Percentiles rank a stretch among this genome's conserved stretches.
These are phyloP conservation scores for Peronospora destructor DNA, from an alignment of 352 stramenopile genomes.

Conservation along the genomic window DNA sequence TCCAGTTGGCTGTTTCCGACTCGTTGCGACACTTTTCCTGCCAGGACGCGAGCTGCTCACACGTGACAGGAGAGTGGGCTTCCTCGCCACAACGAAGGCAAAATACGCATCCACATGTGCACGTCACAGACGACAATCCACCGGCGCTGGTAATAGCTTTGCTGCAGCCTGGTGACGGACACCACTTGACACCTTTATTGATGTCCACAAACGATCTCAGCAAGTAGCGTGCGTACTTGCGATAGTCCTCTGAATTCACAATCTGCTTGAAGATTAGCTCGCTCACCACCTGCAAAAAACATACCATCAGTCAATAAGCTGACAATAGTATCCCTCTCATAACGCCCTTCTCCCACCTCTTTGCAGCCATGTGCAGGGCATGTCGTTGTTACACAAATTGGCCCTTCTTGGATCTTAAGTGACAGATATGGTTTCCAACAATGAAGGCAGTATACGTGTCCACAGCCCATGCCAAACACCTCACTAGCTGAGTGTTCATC, in stretches of 20 bases:
- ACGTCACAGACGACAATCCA: conserved; percentile 71
- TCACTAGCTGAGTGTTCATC: conserved; percentile 75
- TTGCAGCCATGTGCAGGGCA: conserved; percentile 94
- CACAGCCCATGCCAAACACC: conserved; percentile 92
- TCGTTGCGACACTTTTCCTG: conserved; percentile 97
- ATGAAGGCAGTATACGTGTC: conserved; percentile 93
- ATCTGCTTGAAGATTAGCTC: conserved; percentile 69
- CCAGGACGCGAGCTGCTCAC: conserved; percentile 90
- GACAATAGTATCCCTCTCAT: not conserved
- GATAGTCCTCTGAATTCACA: conserved; percentile 60
- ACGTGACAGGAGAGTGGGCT: conserved; percentile 91
- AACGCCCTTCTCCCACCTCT: conserved; percentile 52
- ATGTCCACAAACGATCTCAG: conserved; percentile 97
- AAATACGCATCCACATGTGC: conserved; percentile 84
- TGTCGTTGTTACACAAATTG: conserved; percentile 89
- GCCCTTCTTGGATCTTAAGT: conserved; percentile 88
- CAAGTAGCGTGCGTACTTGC: conserved; percentile 89
- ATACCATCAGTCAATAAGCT: conserved; percentile 1
- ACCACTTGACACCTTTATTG: conserved; percentile 96
- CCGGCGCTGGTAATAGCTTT: conserved; percentile 88
- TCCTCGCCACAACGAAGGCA: conserved; percentile 94
- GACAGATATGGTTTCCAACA: conserved; percentile 84
- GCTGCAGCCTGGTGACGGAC: conserved; percentile 92
- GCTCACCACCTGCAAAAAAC: conserved; percentile 38
- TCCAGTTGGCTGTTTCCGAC: conserved; percentile 99